Conservation (phyloP, 2,329 filamentous ascomycete genomes). For the Mycosphaerella sp. region DNA sequence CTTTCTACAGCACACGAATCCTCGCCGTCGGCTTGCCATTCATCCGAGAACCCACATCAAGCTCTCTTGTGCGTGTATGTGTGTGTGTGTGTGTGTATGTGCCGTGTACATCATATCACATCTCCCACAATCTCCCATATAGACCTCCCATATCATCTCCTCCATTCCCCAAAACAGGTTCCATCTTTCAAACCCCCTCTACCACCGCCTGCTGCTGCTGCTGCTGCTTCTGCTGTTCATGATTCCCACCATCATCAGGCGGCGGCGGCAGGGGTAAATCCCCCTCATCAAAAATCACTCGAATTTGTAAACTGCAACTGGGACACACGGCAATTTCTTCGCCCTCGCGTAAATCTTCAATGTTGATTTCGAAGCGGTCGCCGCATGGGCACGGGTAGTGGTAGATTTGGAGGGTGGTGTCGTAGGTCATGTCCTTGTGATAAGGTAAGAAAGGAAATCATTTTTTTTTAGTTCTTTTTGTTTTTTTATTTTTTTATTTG, state of each 20-base stretch:
- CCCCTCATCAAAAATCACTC: constrained; percentile 77
- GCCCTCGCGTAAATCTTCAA: constrained; percentile 78
- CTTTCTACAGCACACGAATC: too few species aligned
- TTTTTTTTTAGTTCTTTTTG: too few species aligned
- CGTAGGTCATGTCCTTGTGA: constrained; percentile 75
- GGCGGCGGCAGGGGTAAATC: constrained; percentile 42
- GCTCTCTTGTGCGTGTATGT: too few species aligned
- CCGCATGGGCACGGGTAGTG: constrained; percentile 96
- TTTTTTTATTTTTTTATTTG: too few species aligned
- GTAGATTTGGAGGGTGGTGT: constrained; percentile 75
- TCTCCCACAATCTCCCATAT: too few species aligned
- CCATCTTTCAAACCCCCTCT: constrained; percentile 14
- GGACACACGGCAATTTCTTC: constrained; percentile 96
- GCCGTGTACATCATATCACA: too few species aligned
- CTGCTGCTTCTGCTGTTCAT: constrained; percentile 8
- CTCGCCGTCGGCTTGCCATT: too few species aligned
- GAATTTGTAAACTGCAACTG: constrained; percentile 94
- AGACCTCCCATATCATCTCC: background rate
- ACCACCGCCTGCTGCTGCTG: constrained; percentile 7
- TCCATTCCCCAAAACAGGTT: background rate
- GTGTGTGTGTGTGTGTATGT: too few species aligned
- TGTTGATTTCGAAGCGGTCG: constrained; percentile 86
- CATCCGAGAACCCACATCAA: too few species aligned
- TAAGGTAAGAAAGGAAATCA: too few species aligned
- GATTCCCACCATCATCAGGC: constrained; percentile 29